phyloP scores from a whole-genome alignment of 768 basidiomycete genomes.

The Phylloporus arenicola region DNA sequence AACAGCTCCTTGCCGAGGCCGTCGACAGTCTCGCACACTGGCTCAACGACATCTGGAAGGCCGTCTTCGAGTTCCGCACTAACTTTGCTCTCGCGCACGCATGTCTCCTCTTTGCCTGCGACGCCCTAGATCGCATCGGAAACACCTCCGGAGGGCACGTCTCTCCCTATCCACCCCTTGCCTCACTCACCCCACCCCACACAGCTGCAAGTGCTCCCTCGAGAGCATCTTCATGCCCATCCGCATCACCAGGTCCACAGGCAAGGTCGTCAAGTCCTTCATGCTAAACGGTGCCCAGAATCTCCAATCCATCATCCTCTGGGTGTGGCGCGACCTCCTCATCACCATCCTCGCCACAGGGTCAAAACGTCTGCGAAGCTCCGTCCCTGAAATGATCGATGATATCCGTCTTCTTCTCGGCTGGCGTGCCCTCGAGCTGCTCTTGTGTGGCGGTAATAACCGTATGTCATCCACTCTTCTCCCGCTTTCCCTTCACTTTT shows the following conservation, averaged over 20 bases:
- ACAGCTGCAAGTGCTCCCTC: conserved; percentile 53
- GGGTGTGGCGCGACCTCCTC: conserved; percentile 70
- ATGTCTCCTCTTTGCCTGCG: conserved; percentile 50
- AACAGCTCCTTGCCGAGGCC: conserved; percentile 52
- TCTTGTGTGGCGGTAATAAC: conserved; percentile 50
- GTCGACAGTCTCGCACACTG: conserved; percentile 51
- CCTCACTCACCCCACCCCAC: conserved; percentile 2
- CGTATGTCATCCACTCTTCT: conserved; percentile 26
- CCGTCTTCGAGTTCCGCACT: conserved; percentile 53
- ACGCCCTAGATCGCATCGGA: conserved; percentile 41
- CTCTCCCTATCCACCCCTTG: conserved; percentile 6
- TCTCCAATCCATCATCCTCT: conserved; percentile 44
- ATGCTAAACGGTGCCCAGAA: conserved; percentile 42
- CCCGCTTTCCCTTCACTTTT: conserved; percentile 1
- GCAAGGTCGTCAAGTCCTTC: conserved; percentile 46
- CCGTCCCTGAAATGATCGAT: conserved; percentile 49
- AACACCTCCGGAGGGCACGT: conserved; percentile 36
- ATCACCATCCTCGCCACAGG: conserved; percentile 46
- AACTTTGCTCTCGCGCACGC: conserved; percentile 48
- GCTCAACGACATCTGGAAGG: conserved; percentile 60
- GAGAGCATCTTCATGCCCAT: conserved; percentile 44
- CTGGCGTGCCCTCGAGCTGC: conserved; percentile 45
- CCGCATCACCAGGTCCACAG: conserved; percentile 39
- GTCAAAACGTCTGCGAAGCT: conserved; percentile 22
- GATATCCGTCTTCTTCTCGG: conserved; percentile 51